Percentiles rank a stretch among this genome's conserved stretches.
These are phyloP conservation scores for Naumovozyma dairenensis DNA, from an alignment of 805 yeast genomes.

Conservation along the genomic window DNA sequence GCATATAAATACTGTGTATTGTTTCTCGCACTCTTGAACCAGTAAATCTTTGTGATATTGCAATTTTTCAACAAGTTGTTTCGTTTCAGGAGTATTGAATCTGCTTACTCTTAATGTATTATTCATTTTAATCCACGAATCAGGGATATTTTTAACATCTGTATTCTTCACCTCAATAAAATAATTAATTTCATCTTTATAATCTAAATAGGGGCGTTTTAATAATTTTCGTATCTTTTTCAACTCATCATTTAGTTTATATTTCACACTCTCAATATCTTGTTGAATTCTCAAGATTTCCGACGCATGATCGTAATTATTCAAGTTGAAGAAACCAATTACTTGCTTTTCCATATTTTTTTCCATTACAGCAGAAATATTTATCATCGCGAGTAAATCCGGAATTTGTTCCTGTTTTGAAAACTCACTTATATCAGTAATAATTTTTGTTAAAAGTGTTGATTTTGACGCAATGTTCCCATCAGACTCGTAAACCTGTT, in stretches of 20 bases:
- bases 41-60: slow-evolving; percentile 52
- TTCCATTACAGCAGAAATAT: slow-evolving; percentile 43
- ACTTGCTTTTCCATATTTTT: slow-evolving; percentile 38
- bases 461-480: slow-evolving; percentile 19
- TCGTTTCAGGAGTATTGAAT: slow-evolving; percentile 55
- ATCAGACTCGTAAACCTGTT: slow-evolving; percentile 14
- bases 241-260: slow-evolving; percentile 45
- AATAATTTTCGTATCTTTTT: slow-evolving; percentile 34
- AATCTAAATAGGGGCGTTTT: slow-evolving; percentile 49
- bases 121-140: slow-evolving; percentile 67
- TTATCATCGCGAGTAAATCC: slow-evolving; percentile 39
- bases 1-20: slow-evolving; percentile 28
- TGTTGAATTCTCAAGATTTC: slow-evolving; percentile 30
- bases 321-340: slow-evolving; percentile 33
- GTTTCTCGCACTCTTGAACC: slow-evolving; percentile 16
- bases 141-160: slow-evolving; percentile 50
- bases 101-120: slow-evolving; percentile 62
- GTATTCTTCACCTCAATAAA: slow-evolving; percentile 65
- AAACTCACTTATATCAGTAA: slow-evolving; percentile 31
- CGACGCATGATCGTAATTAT: slow-evolving; percentile 32
- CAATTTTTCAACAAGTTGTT: slow-evolving; percentile 40
- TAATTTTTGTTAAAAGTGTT: slow-evolving; percentile 30
- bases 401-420: slow-evolving; percentile 28
- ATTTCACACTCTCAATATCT: slow-evolving; percentile 37
- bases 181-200: slow-evolving; percentile 56